Base-by-base conservation (phyloP, 768 basidiomycete genomes). In the Tulasnella sp. region DNA sequence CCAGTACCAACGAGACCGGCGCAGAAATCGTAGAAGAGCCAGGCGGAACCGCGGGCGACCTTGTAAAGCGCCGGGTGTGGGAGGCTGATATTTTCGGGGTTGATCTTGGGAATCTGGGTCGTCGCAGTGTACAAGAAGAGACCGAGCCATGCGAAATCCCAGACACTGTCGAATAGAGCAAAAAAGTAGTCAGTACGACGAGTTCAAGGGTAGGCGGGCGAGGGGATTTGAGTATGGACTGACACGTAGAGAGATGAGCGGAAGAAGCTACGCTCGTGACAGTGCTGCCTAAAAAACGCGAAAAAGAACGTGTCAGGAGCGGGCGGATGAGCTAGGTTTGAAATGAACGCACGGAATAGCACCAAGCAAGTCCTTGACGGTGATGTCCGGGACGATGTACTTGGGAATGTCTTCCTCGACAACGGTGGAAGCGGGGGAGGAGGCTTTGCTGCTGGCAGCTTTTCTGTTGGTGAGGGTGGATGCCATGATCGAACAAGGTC, bases 1-100 rank as follows among this genome's bases (percentile, higher is more conserved):
- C 96, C 96, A 22, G 95, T 98, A 5, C 85, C 89, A 74, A 94
- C 91, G 36, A 96, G 87, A 70, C 96, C 95, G 5, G 89, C 82
- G 78, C 85, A 86, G 81, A 96, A 91, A 36, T 88, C 84, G 80
- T 96, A 96, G 52, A 91, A 75, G 2, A 89, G 83, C 93, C 93
- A 95, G 37, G 94, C 76, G 0, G 87, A 82, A 76, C 91, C 80
- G 47, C 87, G 84, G 52, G 87, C 86, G 44, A 86, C 81, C 34
- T 86, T 79, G 80, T 91, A 89, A 41, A 90, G 83, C 74, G 80
- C 77, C 42, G 80, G 79, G 75, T 77, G 67, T 59, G 75, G 26
- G 16, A 73, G 26, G 17, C 73, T 74, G 64, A 74, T 59, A 67
- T 74, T 52, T 63, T 74, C 47, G 32, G 64, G 66, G 72, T 77